Evolutionary conservation across 768 basidiomycete genomes (phyloP), one percentile per base, ranked within the genome.

Genomic region (Mycena metata): DNA sequence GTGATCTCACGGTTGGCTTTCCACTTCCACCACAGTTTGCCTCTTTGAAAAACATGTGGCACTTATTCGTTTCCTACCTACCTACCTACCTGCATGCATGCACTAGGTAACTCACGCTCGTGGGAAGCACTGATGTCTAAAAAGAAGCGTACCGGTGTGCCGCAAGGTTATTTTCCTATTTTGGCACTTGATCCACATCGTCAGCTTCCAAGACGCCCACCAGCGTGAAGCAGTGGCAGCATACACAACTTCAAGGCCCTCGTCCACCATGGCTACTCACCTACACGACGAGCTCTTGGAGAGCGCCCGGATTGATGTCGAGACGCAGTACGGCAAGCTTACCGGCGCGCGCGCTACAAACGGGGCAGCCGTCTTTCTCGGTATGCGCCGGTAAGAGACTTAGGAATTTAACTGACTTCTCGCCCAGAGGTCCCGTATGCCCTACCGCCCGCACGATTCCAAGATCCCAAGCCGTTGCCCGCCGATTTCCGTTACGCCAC

Each of bases 351-450:
- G 87, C 35, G 86, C 90, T 5, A 78, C 73, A 33, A 92, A 90
- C 70, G 89, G 90, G 1, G 82, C 89, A 46, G 87, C 83, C 7
- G 86, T 87, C 21, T 93, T 91, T 75, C 80, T 93, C 43, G 91
- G 91, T 90, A 72, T 26, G 80, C 74, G 23, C 43, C 16, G 26
- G 13, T n/a, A 49, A 16, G 16, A 23, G 62, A 36, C 19, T 56
- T 21, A 3, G 35, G 7, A 12, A 13, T 9, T 19, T 33, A n/a
- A 33, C 43, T 46, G 16, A 58, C 42, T 19, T 19, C 39, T 39
- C 36, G 52, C 16, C 50, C 39, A 94, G 91, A 94, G 80, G 81
- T 94, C 59, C 91, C 92, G 6, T 94, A 91, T 74, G 92, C 89
- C 3, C 76, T 91, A 17, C 87, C 90, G 33, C 90, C 91, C 0